phyloP scores from a whole-genome alignment of 176 grass and related monocot genomes.

The Hordeum marinum region DNA sequence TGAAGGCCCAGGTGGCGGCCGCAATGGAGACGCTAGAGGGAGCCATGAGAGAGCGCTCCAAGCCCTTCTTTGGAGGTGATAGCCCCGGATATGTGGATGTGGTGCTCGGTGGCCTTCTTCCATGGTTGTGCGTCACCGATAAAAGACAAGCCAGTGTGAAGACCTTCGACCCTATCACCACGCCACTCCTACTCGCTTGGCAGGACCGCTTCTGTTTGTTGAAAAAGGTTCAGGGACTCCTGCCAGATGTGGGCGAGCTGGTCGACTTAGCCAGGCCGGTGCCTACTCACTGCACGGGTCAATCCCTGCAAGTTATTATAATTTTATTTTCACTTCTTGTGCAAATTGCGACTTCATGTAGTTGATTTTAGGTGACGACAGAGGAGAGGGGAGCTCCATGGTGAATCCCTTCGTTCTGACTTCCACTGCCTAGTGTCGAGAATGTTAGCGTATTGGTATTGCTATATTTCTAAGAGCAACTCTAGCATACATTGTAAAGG shows the following conservation, averaged over 20 bases:
- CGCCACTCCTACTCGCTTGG: neutral
- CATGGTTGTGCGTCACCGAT: neutral
- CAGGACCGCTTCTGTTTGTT: neutral
- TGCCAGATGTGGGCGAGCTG: neutral
- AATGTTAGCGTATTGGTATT: too few species aligned
- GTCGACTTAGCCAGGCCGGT: neutral
- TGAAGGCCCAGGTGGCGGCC: neutral
- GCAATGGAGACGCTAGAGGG: neutral
- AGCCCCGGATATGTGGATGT: neutral
- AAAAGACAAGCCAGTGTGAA: neutral
- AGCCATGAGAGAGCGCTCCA: neutral
- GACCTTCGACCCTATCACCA: neutral
- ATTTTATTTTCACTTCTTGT: too few species aligned
- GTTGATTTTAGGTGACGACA: too few species aligned
- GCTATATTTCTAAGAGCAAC: too few species aligned
- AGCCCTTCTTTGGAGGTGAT: neutral
- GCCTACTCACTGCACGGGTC: too few species aligned
- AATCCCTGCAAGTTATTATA: too few species aligned
- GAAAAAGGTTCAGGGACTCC: neutral
- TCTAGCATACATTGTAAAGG: too few species aligned
- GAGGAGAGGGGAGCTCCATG: too few species aligned
- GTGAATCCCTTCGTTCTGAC: too few species aligned
- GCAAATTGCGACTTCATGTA: too few species aligned
- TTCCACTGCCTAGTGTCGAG: too few species aligned
- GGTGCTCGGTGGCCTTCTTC: neutral